Conservation (phyloP, 2,329 filamentous ascomycete species). For the Aspergillus puulaauensis region DNA sequence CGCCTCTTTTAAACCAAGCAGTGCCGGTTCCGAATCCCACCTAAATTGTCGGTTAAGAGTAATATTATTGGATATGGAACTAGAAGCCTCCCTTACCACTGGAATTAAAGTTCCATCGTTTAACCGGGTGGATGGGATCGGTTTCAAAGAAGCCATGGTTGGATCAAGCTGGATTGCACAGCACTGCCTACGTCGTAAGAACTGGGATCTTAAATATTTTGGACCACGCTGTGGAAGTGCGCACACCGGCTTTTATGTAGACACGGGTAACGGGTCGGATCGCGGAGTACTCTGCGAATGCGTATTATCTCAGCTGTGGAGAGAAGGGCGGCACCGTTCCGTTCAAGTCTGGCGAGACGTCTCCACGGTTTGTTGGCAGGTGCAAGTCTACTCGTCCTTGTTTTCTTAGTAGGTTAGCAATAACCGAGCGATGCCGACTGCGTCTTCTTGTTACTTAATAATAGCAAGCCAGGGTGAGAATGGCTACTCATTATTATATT, state of each 20-base stretch:
- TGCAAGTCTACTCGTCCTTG: too few species aligned
- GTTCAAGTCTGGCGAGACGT: neutral
- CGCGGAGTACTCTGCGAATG: slow-evolving; percentile 2
- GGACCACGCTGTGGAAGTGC: neutral
- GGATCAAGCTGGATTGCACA: neutral
- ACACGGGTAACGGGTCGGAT: neutral
- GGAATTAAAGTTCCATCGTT: slow-evolving; percentile 59
- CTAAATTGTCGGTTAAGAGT: slow-evolving; percentile 30
- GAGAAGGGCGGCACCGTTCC: neutral
- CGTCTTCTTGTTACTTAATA: neutral
- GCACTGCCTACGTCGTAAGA: neutral
- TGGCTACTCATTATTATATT: neutral
- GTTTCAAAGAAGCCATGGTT: neutral
- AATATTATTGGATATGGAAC: neutral
- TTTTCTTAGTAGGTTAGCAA: too few species aligned
- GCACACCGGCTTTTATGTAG: neutral
- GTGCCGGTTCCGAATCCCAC: slow-evolving; percentile 64
- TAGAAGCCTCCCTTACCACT: slow-evolving; percentile 43
- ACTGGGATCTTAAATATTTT: neutral
- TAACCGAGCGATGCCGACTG: neutral
- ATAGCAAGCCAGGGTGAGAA: neutral
- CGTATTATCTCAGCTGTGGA: neutral
- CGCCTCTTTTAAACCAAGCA: slow-evolving; percentile 60
- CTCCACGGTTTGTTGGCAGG: neutral
- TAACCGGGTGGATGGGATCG: slow-evolving; percentile 44